phyloP scores from a whole-genome alignment of 768 basidiomycete genomes.

The Mycena galopus region DNA sequence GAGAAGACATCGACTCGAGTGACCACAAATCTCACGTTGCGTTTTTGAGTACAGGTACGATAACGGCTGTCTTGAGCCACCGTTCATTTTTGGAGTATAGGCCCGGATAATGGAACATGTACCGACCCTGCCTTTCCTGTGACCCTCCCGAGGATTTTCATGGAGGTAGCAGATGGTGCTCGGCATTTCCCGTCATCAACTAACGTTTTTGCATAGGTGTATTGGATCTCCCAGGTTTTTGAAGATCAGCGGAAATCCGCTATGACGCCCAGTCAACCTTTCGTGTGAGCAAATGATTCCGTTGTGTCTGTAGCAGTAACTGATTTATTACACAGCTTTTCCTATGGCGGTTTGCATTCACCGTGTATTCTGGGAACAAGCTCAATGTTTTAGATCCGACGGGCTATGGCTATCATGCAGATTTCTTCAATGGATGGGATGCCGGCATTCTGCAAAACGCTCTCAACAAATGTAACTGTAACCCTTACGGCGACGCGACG shows the following conservation, averaged over 20 bases:
- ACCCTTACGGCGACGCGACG: constrained; percentile 41
- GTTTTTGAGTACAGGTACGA: constrained; percentile 53
- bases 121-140: constrained; percentile 51
- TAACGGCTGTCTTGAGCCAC: too few species aligned
- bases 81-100: constrained; percentile 56
- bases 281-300: constrained; percentile 39
- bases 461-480: constrained; percentile 47
- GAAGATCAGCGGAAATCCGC: constrained; percentile 41
- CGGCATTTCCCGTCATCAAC: too few species aligned
- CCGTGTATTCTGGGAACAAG: background rate
- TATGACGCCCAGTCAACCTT: constrained; percentile 46
- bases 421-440: constrained; percentile 57
- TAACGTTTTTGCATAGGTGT: constrained; percentile 36
- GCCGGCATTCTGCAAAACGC: constrained; percentile 52
- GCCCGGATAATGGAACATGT: constrained; percentile 57
- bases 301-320: background rate
- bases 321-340: constrained; percentile 38
- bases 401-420: constrained; percentile 54
- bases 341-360: constrained; percentile 36
- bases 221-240: constrained; percentile 44
- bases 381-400: constrained; percentile 54
- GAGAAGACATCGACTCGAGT: constrained; percentile 54
- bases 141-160: constrained; percentile 58
- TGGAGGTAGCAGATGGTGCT: constrained; percentile 48
- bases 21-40: constrained; percentile 57